Evolutionary conservation across 345 rosid species (phyloP).

Genomic region (Syzygium aqueum): DNA sequence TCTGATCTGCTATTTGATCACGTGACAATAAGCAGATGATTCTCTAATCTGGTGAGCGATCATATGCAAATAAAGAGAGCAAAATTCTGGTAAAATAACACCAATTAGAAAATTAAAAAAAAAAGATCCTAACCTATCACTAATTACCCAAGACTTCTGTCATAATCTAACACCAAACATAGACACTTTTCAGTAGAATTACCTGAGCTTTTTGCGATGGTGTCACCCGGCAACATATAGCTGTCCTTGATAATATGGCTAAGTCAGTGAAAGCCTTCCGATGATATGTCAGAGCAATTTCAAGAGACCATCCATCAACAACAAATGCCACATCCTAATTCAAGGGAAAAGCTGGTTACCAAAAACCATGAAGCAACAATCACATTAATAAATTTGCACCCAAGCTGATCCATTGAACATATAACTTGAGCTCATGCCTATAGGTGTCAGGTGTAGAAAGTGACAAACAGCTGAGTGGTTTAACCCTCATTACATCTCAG

Average conservation of each 20-base stretch:
- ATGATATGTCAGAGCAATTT: constrained; percentile 77
- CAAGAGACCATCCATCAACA: constrained; percentile 98
- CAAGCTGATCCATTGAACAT: not conserved
- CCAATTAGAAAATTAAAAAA: not conserved
- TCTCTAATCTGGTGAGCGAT: not conserved
- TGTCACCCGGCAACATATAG: constrained; percentile 96
- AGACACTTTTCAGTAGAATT: not conserved
- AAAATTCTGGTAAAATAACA: not conserved
- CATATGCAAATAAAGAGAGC: not conserved
- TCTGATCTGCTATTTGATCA: not conserved
- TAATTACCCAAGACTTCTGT: not conserved
- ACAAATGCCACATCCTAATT: constrained; percentile 91
- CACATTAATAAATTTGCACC: not conserved
- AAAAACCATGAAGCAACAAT: not conserved
- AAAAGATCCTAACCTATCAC: not conserved
- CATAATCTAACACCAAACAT: not conserved
- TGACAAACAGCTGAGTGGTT: not conserved
- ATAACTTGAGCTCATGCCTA: not conserved
- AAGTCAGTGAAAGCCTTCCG: constrained; percentile 83
- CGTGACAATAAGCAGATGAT: not conserved
- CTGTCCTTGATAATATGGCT: constrained; percentile 93
- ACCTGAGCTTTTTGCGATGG: constrained; percentile 99
- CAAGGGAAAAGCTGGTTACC: not conserved
- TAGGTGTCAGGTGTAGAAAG: not conserved
- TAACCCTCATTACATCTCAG: not conserved